A percentile compares a stretch with the other conserved stretches of the same genome.
Conservation (phyloP, 2,329 filamentous ascomycete genomes). For the Pseudogymnoascus sp. region DNA sequence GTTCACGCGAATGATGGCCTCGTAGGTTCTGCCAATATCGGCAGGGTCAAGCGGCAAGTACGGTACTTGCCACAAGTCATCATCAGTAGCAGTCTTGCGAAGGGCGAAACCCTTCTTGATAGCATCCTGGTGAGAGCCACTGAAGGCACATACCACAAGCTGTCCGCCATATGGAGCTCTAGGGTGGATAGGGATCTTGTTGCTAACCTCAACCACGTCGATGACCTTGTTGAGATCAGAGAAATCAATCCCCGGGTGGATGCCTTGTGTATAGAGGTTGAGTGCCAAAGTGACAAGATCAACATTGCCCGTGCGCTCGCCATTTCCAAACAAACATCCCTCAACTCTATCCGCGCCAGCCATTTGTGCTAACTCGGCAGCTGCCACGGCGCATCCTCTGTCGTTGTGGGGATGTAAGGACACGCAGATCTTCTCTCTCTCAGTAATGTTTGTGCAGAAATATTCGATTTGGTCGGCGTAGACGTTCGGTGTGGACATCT, state of each 20-base stretch:
- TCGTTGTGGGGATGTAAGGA: constrained; percentile 95
- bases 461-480: constrained; percentile 96
- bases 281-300: constrained; percentile 87
- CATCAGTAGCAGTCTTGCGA: constrained; percentile 54
- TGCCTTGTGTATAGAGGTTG: constrained; percentile 91
- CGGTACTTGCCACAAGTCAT: constrained; percentile 74
- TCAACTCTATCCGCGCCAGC: constrained; percentile 91
- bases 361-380: constrained; percentile 91
- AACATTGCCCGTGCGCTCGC: constrained; percentile 91
- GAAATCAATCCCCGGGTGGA: constrained; percentile 80
- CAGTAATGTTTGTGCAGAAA: constrained; percentile 78
- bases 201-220: constrained; percentile 81
- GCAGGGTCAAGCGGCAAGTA: constrained; percentile 89
- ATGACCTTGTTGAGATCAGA: constrained; percentile 82
- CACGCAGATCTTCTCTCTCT: constrained; percentile 80
- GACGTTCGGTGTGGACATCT: constrained; percentile 89
- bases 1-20: constrained; percentile 96
- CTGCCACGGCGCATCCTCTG: constrained; percentile 79
- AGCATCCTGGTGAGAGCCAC: constrained; percentile 87
- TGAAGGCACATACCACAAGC: constrained; percentile 88
- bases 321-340: constrained; percentile 89
- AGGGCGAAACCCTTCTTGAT: constrained; percentile 86
- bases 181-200: constrained; percentile 88
- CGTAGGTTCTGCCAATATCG: constrained; percentile 94
- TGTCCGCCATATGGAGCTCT: constrained; percentile 86